Conservation (phyloP, 164 flowering plant species). For the Hamamelis virginiana region DNA sequence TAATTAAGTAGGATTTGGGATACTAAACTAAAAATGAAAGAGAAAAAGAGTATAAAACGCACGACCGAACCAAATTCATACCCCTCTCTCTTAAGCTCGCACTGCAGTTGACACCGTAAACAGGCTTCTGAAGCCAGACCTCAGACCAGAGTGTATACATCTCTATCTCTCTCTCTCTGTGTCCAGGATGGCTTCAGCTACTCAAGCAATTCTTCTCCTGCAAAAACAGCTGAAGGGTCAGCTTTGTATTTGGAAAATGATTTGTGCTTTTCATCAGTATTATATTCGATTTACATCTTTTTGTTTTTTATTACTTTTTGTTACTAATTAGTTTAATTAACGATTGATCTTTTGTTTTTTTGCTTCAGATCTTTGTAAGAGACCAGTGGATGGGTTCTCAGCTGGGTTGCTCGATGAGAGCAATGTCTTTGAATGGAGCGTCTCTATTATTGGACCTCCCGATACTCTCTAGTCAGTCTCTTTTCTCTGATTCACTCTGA, state of each 20-base stretch:
- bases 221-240: conserved; percentile 16
- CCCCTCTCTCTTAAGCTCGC: background rate
- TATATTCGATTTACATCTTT: background rate
- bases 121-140: conserved; percentile 2
- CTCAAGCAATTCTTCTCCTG: conserved; percentile 11
- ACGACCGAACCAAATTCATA: background rate
- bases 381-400: conserved; percentile 86
- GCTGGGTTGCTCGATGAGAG: conserved; percentile 75
- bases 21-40: too few species aligned
- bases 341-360: conserved; percentile 1
- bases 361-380: conserved; percentile 58
- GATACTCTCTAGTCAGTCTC: conserved; percentile 53
- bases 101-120: background rate
- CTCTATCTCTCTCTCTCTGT: background rate
- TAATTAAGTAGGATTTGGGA: too few species aligned
- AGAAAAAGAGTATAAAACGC: background rate
- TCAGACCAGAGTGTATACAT: too few species aligned
- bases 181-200: conserved; percentile 3
- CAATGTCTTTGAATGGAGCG: conserved; percentile 81
- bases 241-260: background rate
- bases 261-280: too few species aligned
- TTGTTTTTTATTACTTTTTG: background rate
- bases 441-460: conserved; percentile 80
- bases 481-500: conserved; percentile 2
- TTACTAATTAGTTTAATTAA: background rate